Evolutionary conservation across 2,329 filamentous ascomycete genomes (phyloP), one percentile per base, ranked within the genome.

Genomic region (Aspergillus fischeri): DNA sequence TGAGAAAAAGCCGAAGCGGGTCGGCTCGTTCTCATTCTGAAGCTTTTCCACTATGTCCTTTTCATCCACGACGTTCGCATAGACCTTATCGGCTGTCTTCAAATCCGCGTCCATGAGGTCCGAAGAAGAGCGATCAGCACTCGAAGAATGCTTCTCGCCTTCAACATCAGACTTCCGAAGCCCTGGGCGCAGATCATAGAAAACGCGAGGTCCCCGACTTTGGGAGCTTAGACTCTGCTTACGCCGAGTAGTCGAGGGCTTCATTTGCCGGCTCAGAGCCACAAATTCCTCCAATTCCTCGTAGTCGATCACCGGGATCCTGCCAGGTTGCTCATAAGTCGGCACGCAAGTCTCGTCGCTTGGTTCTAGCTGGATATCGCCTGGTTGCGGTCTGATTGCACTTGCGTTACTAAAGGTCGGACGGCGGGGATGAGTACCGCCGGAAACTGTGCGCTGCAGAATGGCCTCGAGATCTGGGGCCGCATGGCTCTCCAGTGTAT

Each of bases 1-100:
- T 0, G 92, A 97, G 75, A 99, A 99, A 77, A 97, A 97, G 61
- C 92, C 94, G 78, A 96, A 97, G 4, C 93, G 86, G 70, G 92
- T 94, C 32, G 85, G 82, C 57, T 91, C 87, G 49, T 81, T 71
- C 41, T 75, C 73, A 65, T 82, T 75, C 44, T 72, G 73, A 4
- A 73, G 67, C 4, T 65, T 66, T 14, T 73, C 66, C 3, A 72
- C 62, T 24, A 68, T 57, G 42, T 68, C 66, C 60, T 74, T 74
- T 56, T 73, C 73, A 55, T 73, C 63, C 32, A 71, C 50, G 3
- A 64, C 55, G 35, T 71, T 67, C 29, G 54, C 56, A 3, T 62
- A 61, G 4, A 60, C 41, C 51, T 71, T 80, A 53, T 81, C 79
- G 60, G 63, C 50, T 27, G 65, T 63, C 21, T 65, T 61, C 7